Base-by-base conservation (phyloP, 2,329 filamentous ascomycete species). In the Alternaria metachromatica region DNA sequence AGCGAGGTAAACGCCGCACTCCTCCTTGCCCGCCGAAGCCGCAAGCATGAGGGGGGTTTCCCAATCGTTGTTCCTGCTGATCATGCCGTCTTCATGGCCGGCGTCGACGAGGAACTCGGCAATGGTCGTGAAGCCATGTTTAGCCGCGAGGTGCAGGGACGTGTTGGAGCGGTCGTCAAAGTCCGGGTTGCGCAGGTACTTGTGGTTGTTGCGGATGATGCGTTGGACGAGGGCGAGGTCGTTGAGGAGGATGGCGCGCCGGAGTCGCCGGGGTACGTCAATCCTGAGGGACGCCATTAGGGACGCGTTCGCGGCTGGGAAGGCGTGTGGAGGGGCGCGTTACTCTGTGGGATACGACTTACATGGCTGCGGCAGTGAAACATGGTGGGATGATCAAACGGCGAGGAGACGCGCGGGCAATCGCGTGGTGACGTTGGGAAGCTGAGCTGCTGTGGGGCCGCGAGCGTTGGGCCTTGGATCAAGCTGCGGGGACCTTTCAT, bases 1-100 rank as follows among this genome's bases (percentile, higher is more conserved):
- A 75, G 89, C 89, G 6, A 97, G 86, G 37, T 92, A 84, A 66
- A 91, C 88, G 13, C 93, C 92, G 21, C 92, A 87, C 54, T 92
- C 90, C 68, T 90, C 89, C 72, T 93, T 90, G 13, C 91, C 90
- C 1, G 85, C 85, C 7, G 82, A 82, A 1, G 92, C 88, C 11
- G 93, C 93, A 3, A 96, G 85, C 88, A 95, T 94, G 53, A 97
- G 84, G 0, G 93, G 90, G 0, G 93, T 96, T 75, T 95, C 90
- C 74, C 92, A 88, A 66, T 90, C 86, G 72, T 93, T 91, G 78
- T 96, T 97, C 67, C 93, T 11, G 26, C 9, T 11, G 10, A 94
- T 88, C 54, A 89, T 88, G 46, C 85, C 86, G n/a, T 84, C 78
- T 78, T 97, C 93, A 78, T 97, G 93, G 60, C 91, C 92, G 6